phyloP scores from a whole-genome alignment of 2,329 filamentous ascomycete species.

The Talaromyces piceae region DNA sequence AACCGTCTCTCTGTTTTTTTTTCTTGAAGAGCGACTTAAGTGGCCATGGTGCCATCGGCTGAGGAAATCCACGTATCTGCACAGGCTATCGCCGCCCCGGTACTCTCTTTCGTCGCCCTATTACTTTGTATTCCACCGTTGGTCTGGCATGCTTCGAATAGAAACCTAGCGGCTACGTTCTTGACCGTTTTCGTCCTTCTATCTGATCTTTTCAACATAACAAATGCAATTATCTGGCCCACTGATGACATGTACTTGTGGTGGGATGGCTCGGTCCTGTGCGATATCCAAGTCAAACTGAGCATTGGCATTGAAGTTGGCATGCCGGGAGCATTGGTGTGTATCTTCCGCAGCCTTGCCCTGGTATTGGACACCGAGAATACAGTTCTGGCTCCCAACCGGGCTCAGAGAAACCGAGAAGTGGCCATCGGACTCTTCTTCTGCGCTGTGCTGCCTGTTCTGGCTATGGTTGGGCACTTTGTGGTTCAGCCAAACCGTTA shows the following conservation, averaged over 20 bases:
- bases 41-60: background rate
- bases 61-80: background rate
- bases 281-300: constrained; percentile 58
- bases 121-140: constrained; percentile 51
- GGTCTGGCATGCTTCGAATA: constrained; percentile 52
- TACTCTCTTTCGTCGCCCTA: constrained; percentile 44
- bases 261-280: constrained; percentile 55
- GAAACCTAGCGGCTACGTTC: constrained; percentile 53
- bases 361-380: constrained; percentile 54
- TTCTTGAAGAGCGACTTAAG: background rate
- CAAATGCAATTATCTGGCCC: constrained; percentile 60
- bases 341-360: constrained; percentile 55
- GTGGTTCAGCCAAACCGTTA: constrained; percentile 55
- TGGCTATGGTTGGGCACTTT: constrained; percentile 52
- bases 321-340: constrained; percentile 46
- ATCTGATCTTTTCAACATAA: constrained; percentile 50
- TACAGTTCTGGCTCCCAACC: constrained; percentile 44
- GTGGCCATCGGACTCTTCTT: constrained; percentile 46
- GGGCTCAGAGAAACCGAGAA: constrained; percentile 40
- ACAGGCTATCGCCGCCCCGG: constrained; percentile 38
- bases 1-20: background rate
- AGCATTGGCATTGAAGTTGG: constrained; percentile 47
- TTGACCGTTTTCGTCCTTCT: constrained; percentile 51
- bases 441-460: constrained; percentile 48
- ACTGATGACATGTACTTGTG: constrained; percentile 47